These are phyloP conservation scores for Clonostachys rosea DNA, from an alignment of 2,329 filamentous ascomycete genomes.

Conservation along the genomic window DNA sequence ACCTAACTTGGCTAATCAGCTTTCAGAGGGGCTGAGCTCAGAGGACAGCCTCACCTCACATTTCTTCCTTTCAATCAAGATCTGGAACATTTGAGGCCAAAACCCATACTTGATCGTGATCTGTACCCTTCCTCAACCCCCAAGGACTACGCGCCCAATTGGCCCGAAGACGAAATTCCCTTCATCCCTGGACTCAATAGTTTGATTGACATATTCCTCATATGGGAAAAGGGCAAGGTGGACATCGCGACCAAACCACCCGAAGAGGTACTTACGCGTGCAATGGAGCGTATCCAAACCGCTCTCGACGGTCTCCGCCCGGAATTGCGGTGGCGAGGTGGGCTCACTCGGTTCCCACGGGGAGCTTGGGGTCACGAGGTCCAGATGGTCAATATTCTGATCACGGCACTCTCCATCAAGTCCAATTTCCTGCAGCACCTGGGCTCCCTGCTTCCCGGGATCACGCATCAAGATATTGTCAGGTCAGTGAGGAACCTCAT, in stretches of 20 bases:
- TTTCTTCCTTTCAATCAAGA: background rate
- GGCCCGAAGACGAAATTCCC: conserved; percentile 22
- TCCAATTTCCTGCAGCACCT: conserved; percentile 27
- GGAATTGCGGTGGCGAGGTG: conserved; percentile 26
- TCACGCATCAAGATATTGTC: conserved; percentile 1
- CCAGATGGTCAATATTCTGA: conserved; percentile 27
- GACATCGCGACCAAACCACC: background rate
- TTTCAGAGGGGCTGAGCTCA: background rate
- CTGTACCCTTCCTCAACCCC: conserved; percentile 11
- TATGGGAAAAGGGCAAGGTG: conserved; percentile 22
- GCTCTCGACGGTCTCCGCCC: conserved; percentile 22
- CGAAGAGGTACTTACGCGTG: conserved; percentile 4
- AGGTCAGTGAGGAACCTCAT: background rate
- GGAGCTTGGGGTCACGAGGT: conserved; percentile 26
- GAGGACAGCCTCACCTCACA: background rate
- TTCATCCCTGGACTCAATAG: conserved; percentile 26
- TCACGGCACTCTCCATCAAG: conserved; percentile 26
- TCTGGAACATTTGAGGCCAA: conserved; percentile 12
- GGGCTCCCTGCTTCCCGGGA: conserved; percentile 5
- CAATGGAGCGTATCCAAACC: conserved; percentile 13
- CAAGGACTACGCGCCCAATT: conserved; percentile 7
- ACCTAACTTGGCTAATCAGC: background rate
- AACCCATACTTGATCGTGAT: conserved; percentile 19
- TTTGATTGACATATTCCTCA: conserved; percentile 21
- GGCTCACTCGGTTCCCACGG: conserved; percentile 18